Evolutionary conservation across 495 filamentous ascomycete genomes (phyloP).

Genomic region (Acidomyces sp.): DNA sequence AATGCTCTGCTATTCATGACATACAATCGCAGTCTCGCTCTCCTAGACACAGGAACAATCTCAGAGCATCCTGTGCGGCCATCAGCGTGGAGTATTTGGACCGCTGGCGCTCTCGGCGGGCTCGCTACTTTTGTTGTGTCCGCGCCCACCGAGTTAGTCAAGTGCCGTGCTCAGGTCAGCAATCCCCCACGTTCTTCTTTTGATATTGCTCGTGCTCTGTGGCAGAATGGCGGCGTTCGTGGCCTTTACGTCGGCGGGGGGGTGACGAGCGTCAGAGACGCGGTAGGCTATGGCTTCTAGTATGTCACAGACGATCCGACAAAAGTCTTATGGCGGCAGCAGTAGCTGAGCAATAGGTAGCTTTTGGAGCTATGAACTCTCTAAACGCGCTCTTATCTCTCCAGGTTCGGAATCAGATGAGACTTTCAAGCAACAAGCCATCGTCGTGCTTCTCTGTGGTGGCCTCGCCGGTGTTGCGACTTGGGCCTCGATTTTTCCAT

Average conservation of each 20-base stretch:
- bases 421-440: constrained; percentile 34
- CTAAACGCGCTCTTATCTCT: constrained; percentile 38
- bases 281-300: constrained; percentile 87
- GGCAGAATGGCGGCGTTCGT: constrained; percentile 45
- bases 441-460: constrained; percentile 64
- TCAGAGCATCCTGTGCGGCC: constrained; percentile 17
- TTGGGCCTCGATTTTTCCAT: constrained; percentile 75
- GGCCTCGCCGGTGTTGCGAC: constrained; percentile 73
- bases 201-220: constrained; percentile 47
- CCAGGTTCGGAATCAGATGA: too few relatives aligned
- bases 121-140: constrained; percentile 69
- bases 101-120: constrained; percentile 64
- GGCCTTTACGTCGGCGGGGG: constrained; percentile 67
- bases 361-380: constrained; percentile 77
- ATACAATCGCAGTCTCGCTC: constrained; percentile 62
- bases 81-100: constrained; percentile 43
- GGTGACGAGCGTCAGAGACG: constrained; percentile 68
- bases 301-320: constrained; percentile 28
- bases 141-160: constrained; percentile 76
- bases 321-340: too few relatives aligned
- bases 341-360: constrained; percentile 25
- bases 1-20: constrained; percentile 77
- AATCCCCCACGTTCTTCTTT: constrained; percentile 36
- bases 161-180: constrained; percentile 64
- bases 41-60: constrained; percentile 33